phyloP scores from a whole-genome alignment of 768 basidiomycete genomes.

The Auriscalpium vulgare region DNA sequence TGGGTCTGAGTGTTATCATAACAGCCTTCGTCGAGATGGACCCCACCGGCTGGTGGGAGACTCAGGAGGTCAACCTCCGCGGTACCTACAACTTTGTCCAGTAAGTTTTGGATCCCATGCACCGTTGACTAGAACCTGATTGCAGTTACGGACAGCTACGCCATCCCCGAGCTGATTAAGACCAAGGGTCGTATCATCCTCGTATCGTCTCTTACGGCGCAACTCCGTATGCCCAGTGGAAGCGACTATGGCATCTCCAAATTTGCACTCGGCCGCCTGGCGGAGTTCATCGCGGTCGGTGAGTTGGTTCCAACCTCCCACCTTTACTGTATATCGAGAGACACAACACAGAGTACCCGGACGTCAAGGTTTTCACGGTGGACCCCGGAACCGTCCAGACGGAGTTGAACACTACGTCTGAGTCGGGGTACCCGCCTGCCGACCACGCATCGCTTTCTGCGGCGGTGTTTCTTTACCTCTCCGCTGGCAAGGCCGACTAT shows the following conservation, averaged over 20 bases:
- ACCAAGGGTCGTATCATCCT: slow-evolving; percentile 3
- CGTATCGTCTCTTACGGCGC: not conserved
- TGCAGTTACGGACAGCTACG: not conserved
- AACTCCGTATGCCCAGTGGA: not conserved
- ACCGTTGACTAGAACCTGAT: not conserved
- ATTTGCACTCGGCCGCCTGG: slow-evolving; percentile 1
- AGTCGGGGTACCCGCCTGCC: not conserved
- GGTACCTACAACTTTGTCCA: slow-evolving; percentile 18
- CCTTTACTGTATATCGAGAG: too few relatives aligned
- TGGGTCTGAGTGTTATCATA: too few relatives aligned
- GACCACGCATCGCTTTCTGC: slow-evolving; percentile 16
- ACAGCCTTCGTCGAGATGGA: slow-evolving; percentile 16
- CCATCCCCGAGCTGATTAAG: not conserved
- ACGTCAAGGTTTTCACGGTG: slow-evolving; percentile 1
- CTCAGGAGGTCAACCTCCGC: slow-evolving; percentile 18
- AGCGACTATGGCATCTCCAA: slow-evolving; percentile 5
- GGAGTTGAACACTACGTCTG: too few relatives aligned
- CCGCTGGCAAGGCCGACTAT: slow-evolving; percentile 18
- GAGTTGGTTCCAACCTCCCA: not conserved
- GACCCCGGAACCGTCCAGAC: slow-evolving; percentile 1
- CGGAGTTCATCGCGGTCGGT: slow-evolving; percentile 5
- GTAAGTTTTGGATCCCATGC: not conserved
- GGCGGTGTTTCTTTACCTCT: slow-evolving; percentile 13
- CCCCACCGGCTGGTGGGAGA: slow-evolving; percentile 19
- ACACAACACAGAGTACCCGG: slow-evolving; percentile 7